Conservation (phyloP, 495 filamentous ascomycete species). For the Tuber calosporum region DNA sequence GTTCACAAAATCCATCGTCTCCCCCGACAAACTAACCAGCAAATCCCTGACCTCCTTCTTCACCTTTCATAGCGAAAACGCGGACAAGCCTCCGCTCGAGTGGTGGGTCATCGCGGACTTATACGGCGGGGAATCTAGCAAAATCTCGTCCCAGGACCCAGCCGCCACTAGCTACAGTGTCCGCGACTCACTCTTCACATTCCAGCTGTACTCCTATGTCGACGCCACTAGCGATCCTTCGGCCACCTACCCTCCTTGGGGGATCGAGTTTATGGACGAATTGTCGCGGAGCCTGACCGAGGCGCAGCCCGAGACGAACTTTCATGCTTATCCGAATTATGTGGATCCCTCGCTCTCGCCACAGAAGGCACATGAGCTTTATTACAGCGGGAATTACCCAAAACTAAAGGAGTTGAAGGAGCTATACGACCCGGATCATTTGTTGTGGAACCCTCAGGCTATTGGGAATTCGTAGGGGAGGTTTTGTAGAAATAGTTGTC, state of each 20-base stretch:
- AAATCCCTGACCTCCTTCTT: slow-evolving; percentile 30
- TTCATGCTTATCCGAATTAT: slow-evolving; percentile 63
- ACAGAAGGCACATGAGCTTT: slow-evolving; percentile 47
- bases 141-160: slow-evolving; percentile 46
- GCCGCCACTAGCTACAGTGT: slow-evolving; percentile 53
- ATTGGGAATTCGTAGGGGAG: slow-evolving; percentile 16
- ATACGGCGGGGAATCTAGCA: slow-evolving; percentile 49
- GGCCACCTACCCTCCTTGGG: slow-evolving; percentile 42
- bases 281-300: slow-evolving; percentile 40
- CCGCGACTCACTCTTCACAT: slow-evolving; percentile 53
- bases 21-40: slow-evolving; percentile 23
- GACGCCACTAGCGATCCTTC: slow-evolving; percentile 29
- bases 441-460: slow-evolving; percentile 62
- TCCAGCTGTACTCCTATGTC: slow-evolving; percentile 53
- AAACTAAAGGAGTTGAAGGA: slow-evolving; percentile 50
- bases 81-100: slow-evolving; percentile 8
- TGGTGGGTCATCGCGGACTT: slow-evolving; percentile 56
- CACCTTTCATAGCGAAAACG: slow-evolving; percentile 16
- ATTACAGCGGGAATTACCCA: slow-evolving; percentile 53
- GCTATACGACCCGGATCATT: slow-evolving; percentile 49
- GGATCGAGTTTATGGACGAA: slow-evolving; percentile 47
- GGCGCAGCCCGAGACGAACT: slow-evolving; percentile 43
- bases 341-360: slow-evolving; percentile 55
- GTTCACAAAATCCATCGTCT: slow-evolving; percentile 32
- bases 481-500: not conserved